These are phyloP conservation scores for Daldinia vernicosa DNA, from an alignment of 495 filamentous ascomycete genomes.

Conservation along the genomic window DNA sequence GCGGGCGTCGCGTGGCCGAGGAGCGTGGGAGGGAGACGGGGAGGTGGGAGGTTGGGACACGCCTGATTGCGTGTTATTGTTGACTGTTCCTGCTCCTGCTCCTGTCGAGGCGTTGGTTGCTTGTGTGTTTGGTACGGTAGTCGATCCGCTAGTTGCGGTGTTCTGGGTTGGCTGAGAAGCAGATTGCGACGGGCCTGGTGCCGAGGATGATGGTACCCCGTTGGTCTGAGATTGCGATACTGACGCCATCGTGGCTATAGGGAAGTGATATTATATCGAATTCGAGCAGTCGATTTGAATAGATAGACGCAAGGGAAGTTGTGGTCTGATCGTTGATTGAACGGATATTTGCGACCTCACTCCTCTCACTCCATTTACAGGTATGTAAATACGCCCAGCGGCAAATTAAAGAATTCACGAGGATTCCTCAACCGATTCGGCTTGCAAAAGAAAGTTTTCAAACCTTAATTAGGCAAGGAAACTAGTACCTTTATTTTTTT, in stretches of 20 bases:
- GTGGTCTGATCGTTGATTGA: not conserved
- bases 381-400: not conserved
- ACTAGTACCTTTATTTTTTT: not conserved
- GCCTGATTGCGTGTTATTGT: conserved; percentile 27
- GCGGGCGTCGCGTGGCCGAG: conserved; percentile 88
- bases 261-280: conserved; percentile 4
- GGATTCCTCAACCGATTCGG: not conserved
- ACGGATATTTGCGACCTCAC: not conserved
- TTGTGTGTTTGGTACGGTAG: conserved; percentile 47
- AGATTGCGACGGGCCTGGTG: conserved; percentile 45
- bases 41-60: conserved; percentile 41
- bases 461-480: not conserved
- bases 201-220: conserved; percentile 48
- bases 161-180: conserved; percentile 45
- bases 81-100: conserved; percentile 24
- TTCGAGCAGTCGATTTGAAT: not conserved
- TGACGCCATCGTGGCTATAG: conserved; percentile 38
- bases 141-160: conserved; percentile 43
- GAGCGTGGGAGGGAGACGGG: conserved; percentile 52
- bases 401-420: not conserved
- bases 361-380: not conserved
- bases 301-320: not conserved
- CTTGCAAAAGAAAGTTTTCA: not conserved
- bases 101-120: conserved; percentile 47
- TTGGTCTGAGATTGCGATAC: conserved; percentile 52